Conservation (phyloP, 2,329 filamentous ascomycete genomes). For the Botrytis medusae region DNA sequence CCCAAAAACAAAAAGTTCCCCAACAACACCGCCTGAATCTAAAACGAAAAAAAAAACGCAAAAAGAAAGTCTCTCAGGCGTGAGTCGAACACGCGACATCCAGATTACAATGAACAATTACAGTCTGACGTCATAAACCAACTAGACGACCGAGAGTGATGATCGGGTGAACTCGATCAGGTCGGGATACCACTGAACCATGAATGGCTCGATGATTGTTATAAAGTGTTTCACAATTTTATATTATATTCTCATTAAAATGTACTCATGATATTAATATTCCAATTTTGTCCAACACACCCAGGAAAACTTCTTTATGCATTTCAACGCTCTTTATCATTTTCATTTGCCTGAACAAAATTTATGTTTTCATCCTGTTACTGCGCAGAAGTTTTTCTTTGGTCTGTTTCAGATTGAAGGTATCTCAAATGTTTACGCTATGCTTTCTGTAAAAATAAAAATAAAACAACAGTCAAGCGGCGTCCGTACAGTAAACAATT, state of each 20-base stretch:
- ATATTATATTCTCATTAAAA: fast-evolving
- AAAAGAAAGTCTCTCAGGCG: slow-evolving; percentile 3
- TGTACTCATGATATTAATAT: not conserved
- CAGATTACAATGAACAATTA: slow-evolving; percentile 11
- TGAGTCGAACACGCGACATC: slow-evolving; percentile 15
- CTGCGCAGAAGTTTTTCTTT: not conserved
- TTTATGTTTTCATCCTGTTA: too few relatives aligned
- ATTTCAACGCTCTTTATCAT: not conserved
- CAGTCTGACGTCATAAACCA: slow-evolving; percentile 17
- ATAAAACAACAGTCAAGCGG: not conserved
- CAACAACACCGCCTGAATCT: not conserved
- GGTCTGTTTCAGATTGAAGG: not conserved
- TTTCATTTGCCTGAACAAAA: not conserved
- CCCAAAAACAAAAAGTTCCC: not conserved
- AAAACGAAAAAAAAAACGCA: not conserved
- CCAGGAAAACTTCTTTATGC: not conserved
- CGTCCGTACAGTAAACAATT: not conserved
- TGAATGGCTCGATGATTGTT: not conserved
- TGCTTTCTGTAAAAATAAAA: not conserved
- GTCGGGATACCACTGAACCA: slow-evolving; percentile 5
- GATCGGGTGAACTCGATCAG: slow-evolving; percentile 13
- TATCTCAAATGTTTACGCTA: not conserved
- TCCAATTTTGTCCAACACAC: not conserved
- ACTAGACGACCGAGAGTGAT: slow-evolving; percentile 12
- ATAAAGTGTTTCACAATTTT: fast-evolving